Evolutionary conservation across 495 filamentous ascomycete genomes (phyloP).

Genomic region (Aspergillus cristatus): DNA sequence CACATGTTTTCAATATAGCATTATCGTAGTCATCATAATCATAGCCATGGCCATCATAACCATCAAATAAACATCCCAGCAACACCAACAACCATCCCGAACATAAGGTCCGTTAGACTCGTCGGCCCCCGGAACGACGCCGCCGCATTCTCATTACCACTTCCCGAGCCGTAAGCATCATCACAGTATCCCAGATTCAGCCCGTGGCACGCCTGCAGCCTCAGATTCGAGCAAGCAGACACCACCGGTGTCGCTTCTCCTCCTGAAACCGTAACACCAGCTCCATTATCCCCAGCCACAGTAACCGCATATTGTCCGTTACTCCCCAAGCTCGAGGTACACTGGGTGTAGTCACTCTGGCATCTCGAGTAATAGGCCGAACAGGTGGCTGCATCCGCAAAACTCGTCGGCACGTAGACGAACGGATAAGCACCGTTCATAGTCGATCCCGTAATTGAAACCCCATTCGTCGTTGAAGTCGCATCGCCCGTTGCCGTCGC

Average conservation of each 20-base stretch:
- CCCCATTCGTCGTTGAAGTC: conserved; percentile 19
- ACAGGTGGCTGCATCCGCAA: conserved; percentile 53
- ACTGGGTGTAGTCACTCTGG: conserved; percentile 52
- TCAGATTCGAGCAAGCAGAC: conserved; percentile 58
- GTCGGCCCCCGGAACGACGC: conserved; percentile 10
- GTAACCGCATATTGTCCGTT: conserved; percentile 31
- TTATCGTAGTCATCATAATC: too few species aligned
- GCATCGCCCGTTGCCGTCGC: conserved; percentile 22
- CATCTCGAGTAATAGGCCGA: conserved; percentile 59
- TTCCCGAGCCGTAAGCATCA: conserved; percentile 16
- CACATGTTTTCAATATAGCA: too few species aligned
- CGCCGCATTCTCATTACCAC: conserved; percentile 26
- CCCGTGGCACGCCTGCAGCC: conserved; percentile 49
- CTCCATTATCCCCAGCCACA: conserved; percentile 28
- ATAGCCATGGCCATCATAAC: neutral
- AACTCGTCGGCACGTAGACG: conserved; percentile 56
- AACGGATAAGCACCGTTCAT: conserved; percentile 49
- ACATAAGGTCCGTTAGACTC: conserved; percentile 32
- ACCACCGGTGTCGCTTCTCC: conserved; percentile 47
- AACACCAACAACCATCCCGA: conserved; percentile 33
- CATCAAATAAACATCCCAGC: conserved; percentile 37
- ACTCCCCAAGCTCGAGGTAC: conserved; percentile 49
- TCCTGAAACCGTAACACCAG: conserved; percentile 53
- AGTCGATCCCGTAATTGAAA: conserved; percentile 36
- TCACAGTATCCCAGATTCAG: conserved; percentile 46